Conservation (phyloP, 1,284 basidiomycete species). For the Neonothopanus nambi region DNA sequence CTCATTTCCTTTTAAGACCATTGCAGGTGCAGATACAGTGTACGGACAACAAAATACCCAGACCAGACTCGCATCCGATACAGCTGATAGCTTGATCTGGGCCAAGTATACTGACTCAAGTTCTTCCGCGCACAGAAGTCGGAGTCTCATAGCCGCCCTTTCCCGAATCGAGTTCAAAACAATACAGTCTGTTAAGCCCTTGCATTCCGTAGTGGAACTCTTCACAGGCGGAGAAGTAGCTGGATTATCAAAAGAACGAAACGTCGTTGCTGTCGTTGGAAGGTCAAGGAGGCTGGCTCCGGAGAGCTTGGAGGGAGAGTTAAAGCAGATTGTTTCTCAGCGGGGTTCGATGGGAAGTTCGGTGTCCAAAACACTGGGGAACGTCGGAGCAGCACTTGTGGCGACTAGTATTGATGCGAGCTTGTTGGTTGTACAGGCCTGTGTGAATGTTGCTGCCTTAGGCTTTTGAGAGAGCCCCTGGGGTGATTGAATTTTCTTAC, state of each 20-base stretch:
- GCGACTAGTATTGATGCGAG: slow-evolving; percentile 51
- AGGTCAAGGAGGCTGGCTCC: slow-evolving; percentile 71
- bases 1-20: slow-evolving; percentile 36
- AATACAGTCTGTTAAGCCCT: slow-evolving; percentile 46
- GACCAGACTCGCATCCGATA: slow-evolving; percentile 66
- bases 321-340: slow-evolving; percentile 51
- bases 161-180: slow-evolving; percentile 58
- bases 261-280: slow-evolving; percentile 67
- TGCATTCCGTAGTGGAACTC: slow-evolving; percentile 55
- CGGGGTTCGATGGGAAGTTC: slow-evolving; percentile 52
- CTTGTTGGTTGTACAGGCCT: slow-evolving; percentile 64
- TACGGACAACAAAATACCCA: slow-evolving; percentile 65
- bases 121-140: slow-evolving; percentile 23
- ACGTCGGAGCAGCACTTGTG: slow-evolving; percentile 69
- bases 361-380: slow-evolving; percentile 75
- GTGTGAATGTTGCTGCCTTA: background rate
- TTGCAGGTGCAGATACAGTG: slow-evolving; percentile 62
- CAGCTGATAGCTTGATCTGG: slow-evolving; percentile 75
- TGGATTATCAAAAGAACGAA: slow-evolving; percentile 12
- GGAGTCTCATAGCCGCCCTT: slow-evolving; percentile 41
- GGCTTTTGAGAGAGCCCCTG: too few relatives aligned
- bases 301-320: slow-evolving; percentile 55
- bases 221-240: slow-evolving; percentile 29
- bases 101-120: slow-evolving; percentile 43
- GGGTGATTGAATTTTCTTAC: too few relatives aligned